Conservation (phyloP, 2,329 filamentous ascomycete species). For the Exserohilum turcica region DNA sequence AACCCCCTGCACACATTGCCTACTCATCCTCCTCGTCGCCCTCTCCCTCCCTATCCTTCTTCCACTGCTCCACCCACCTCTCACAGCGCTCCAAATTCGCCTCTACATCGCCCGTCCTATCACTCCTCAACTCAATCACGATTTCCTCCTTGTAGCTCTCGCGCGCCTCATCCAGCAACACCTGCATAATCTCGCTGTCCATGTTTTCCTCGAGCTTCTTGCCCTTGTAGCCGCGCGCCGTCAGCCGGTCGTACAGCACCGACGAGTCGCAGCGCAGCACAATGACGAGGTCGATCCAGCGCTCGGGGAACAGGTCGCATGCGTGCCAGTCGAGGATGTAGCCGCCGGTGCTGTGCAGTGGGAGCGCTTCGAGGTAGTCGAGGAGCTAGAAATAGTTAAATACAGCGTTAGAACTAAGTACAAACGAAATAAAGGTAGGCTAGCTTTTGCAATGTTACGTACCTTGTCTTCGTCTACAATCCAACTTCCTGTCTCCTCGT, state of each 20-base stretch:
- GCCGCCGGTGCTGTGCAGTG: constrained; percentile 69
- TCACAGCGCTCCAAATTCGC: constrained; percentile 83
- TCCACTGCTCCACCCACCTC: constrained; percentile 83
- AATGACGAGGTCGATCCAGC: constrained; percentile 93
- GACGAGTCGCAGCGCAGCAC: constrained; percentile 83
- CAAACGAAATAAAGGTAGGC: too few species aligned
- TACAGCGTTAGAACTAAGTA: too few species aligned
- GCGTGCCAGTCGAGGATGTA: constrained; percentile 98
- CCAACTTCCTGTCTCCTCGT: constrained; percentile 83
- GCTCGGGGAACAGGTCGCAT: constrained; percentile 90
- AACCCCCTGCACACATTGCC: neutral
- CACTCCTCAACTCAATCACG: constrained; percentile 85
- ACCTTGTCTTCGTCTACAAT: constrained; percentile 98
- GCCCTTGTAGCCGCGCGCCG: constrained; percentile 77
- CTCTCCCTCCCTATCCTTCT: constrained; percentile 61
- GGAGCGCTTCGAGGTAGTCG: constrained; percentile 84
- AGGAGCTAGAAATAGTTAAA: constrained; percentile 65
- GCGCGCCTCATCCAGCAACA: constrained; percentile 85
- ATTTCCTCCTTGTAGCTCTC: constrained; percentile 87
- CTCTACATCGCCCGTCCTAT: constrained; percentile 86
- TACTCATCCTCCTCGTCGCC: constrained; percentile 15
- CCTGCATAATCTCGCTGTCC: constrained; percentile 97
- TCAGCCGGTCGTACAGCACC: constrained; percentile 82
- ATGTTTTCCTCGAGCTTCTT: constrained; percentile 93
- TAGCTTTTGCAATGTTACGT: too few species aligned